Percentiles rank a stretch among this genome's conserved stretches.
phyloP scores from a whole-genome alignment of 1,139 yeast species.

The Zygosaccharomyces pseudobailii region DNA sequence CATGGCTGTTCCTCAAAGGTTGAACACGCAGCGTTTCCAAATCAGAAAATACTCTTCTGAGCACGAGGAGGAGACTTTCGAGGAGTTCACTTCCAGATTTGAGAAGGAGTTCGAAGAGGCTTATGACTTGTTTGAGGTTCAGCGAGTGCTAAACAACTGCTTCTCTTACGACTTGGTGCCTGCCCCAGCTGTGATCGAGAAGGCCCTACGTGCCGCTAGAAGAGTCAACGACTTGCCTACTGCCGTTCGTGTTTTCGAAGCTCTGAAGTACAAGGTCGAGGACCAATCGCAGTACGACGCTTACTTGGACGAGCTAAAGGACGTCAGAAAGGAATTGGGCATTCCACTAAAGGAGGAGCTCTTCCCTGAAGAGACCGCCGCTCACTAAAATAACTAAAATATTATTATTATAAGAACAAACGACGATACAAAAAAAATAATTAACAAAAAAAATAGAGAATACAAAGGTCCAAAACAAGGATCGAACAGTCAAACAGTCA shows the following conservation, averaged over 20 bases:
- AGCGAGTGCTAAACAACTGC: constrained; percentile 89
- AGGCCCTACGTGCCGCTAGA: constrained; percentile 97
- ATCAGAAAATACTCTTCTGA: constrained; percentile 68
- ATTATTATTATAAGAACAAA: constrained; percentile 5
- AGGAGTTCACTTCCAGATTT: constrained; percentile 89
- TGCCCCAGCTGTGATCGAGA: constrained; percentile 92
- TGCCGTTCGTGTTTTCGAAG: constrained; percentile 96
- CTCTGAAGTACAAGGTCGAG: constrained; percentile 90
- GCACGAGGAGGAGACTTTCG: constrained; percentile 75
- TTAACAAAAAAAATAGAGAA: constrained; percentile 1
- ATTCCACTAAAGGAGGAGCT: constrained; percentile 91
- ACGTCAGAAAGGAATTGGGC: constrained; percentile 86
- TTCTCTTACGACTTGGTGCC: constrained; percentile 98
- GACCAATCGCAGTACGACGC: constrained; percentile 90
- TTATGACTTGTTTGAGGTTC: constrained; percentile 95
- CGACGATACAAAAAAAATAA: neutral
- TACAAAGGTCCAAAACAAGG: constrained; percentile 4
- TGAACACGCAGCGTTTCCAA: constrained; percentile 13
- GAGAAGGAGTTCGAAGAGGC: constrained; percentile 98
- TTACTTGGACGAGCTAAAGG: constrained; percentile 91
- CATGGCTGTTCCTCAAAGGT: constrained; percentile 7
- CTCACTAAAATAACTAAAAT: constrained; percentile 6
- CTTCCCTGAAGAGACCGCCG: constrained; percentile 37
- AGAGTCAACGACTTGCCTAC: constrained; percentile 98
- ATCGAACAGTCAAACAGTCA: neutral